These are phyloP conservation scores for Dictyostelium capitatum DNA, from an alignment of 78 protist genomes.

Conservation along the genomic window DNA sequence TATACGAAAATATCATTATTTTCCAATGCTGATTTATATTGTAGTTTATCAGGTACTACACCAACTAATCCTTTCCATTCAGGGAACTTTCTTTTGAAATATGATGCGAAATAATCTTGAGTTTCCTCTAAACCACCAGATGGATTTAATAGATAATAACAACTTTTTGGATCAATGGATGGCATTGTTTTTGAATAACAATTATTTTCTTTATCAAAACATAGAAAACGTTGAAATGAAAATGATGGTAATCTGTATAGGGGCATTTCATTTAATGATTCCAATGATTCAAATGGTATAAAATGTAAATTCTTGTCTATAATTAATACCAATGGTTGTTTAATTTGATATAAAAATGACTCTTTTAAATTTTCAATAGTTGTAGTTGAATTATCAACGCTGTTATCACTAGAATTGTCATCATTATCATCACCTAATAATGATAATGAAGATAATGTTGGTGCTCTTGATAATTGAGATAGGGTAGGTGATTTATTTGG, in stretches of 20 bases:
- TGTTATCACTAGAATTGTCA: too few species aligned
- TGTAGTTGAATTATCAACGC: not conserved
- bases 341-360: not conserved
- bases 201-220: not conserved
- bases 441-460: not conserved
- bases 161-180: slow-evolving; percentile 22
- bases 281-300: slow-evolving; percentile 77
- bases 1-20: slow-evolving; percentile 68
- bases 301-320: slow-evolving; percentile 64
- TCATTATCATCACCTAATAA: too few species aligned
- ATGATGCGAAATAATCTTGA: slow-evolving; percentile 1
- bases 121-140: slow-evolving; percentile 71
- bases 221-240: slow-evolving; percentile 41
- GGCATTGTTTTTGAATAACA: not conserved
- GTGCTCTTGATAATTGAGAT: not conserved
- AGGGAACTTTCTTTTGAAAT: slow-evolving; percentile 12
- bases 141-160: slow-evolving; percentile 82
- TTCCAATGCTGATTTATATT: slow-evolving; percentile 54
- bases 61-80: slow-evolving; percentile 84
- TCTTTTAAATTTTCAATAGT: not conserved
- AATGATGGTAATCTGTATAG: slow-evolving; percentile 65
- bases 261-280: slow-evolving; percentile 19
- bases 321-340: slow-evolving; percentile 55
- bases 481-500: not conserved
- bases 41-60: slow-evolving; percentile 21